Base-by-base conservation (phyloP, 306 rosid genomes). In the Styphnolobium japonicum region DNA sequence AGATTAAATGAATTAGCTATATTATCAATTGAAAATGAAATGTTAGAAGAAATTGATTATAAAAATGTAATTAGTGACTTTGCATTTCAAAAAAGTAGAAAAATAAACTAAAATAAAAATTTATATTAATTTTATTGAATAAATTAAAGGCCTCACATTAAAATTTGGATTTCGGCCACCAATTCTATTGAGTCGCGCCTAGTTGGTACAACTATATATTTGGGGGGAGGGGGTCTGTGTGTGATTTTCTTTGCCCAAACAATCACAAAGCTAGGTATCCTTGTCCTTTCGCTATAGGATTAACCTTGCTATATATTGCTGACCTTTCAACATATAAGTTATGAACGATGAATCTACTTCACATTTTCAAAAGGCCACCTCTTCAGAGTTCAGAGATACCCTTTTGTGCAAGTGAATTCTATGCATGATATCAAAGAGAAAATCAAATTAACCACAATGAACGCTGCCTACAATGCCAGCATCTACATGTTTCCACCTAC, bases 121-220 rank as follows among this genome's bases (percentile, higher is more conserved):
- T n/a, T n/a, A n/a, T n/a, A n/a, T n/a, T n/a, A n/a, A n/a, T n/a
- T n/a, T n/a, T n/a, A n/a, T n/a, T n/a, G n/a, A n/a, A n/a, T n/a
- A n/a, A n/a, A n/a, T n/a, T n/a, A n/a, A n/a, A n/a, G n/a, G n/a
- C n/a, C n/a, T n/a, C n/a, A n/a, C n/a, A n/a, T n/a, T n/a, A n/a
- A n/a, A n/a, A n/a, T n/a, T n/a, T n/a, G n/a, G n/a, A n/a, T n/a
- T n/a, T n/a, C n/a, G n/a, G n/a, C n/a, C n/a, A n/a, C n/a, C n/a
- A n/a, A n/a, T n/a, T n/a, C n/a, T n/a, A n/a, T n/a, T n/a, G n/a
- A n/a, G n/a, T n/a, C n/a, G n/a, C n/a, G n/a, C n/a, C n/a, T n/a
- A 57, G 81, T 34, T 64, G 62, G 40, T 21, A 63, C 83, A 74
- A 79, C 80, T 73, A 76, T 31, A 51, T 55, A 12, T 16, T 33